phyloP scores from a whole-genome alignment of 805 yeast species.

The Metschnikowia santaceciliae region DNA sequence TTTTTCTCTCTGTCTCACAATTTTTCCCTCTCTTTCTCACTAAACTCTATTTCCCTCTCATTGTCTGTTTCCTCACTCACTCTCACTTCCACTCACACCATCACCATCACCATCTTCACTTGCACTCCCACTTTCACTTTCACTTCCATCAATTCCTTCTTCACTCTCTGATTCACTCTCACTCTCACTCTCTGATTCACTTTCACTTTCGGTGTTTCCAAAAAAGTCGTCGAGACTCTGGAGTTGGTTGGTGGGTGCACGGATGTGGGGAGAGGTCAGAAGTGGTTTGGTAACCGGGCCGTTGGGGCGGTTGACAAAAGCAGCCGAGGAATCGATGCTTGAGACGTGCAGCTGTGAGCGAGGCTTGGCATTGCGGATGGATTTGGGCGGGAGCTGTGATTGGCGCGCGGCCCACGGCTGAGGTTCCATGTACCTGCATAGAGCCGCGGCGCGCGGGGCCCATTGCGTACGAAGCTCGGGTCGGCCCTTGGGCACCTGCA shows the following conservation, averaged over 20 bases:
- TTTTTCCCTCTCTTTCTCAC: too few relatives aligned
- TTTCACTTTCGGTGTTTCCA: conserved; percentile 30
- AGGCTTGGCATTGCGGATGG: conserved; percentile 27
- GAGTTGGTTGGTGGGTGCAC: conserved; percentile 38
- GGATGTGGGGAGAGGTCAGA: neutral
- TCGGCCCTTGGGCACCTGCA: conserved; percentile 74
- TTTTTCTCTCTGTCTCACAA: too few relatives aligned
- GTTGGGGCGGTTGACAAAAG: neutral
- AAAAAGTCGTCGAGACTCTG: conserved; percentile 89
- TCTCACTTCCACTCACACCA: neutral
- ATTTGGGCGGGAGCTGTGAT: conserved; percentile 24
- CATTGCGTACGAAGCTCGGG: conserved; percentile 29
- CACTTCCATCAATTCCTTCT: neutral
- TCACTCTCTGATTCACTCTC: neutral
- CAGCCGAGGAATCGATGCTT: conserved; percentile 12
- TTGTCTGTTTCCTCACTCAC: too few relatives aligned
- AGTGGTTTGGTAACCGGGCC: neutral
- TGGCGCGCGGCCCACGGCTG: conserved; percentile 45
- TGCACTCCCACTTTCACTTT: neutral
- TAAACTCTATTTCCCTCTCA: too few relatives aligned
- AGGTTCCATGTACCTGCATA: conserved; percentile 23
- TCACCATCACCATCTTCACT: neutral
- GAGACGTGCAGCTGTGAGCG: conserved; percentile 10
- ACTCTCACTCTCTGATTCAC: conserved; percentile 16
- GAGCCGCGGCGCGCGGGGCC: neutral